Conservation (phyloP, 2,329 filamentous ascomycete species). For the Chaetomium strumarium region DNA sequence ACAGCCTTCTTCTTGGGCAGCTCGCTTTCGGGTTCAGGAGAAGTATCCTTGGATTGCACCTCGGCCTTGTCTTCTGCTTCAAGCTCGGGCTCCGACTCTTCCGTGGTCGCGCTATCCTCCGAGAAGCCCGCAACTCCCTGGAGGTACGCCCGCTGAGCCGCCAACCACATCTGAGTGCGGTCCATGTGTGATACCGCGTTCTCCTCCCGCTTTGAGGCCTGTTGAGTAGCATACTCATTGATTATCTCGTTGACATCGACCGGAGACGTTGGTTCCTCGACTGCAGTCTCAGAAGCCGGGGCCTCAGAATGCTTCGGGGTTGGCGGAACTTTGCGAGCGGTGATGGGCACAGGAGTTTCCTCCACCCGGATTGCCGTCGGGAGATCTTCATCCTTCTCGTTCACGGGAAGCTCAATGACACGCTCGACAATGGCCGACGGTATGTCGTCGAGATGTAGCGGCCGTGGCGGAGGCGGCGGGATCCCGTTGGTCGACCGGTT, state of each 20-base stretch:
- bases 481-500: slow-evolving; percentile 34
- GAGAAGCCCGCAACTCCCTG: slow-evolving; percentile 55
- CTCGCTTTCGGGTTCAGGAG: slow-evolving; percentile 4
- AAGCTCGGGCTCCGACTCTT: slow-evolving; percentile 30
- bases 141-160: slow-evolving; percentile 73
- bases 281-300: slow-evolving; percentile 25
- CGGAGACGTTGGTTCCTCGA: slow-evolving; percentile 36
- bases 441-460: slow-evolving; percentile 34
- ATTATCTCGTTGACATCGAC: slow-evolving; percentile 55
- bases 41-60: slow-evolving; percentile 21
- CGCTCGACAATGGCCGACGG: slow-evolving; percentile 53
- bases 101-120: slow-evolving; percentile 35
- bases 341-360: slow-evolving; percentile 35
- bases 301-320: slow-evolving; percentile 23
- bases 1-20: slow-evolving; percentile 67
- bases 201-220: slow-evolving; percentile 66
- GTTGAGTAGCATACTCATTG: slow-evolving; percentile 67
- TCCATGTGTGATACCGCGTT: slow-evolving; percentile 69
- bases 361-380: slow-evolving; percentile 50
- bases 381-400: slow-evolving; percentile 54
- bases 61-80: slow-evolving; percentile 35
- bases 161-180: slow-evolving; percentile 80
- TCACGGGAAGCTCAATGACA: slow-evolving; percentile 54
- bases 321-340: slow-evolving; percentile 26
- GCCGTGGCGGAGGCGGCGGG: slow-evolving; percentile 33